Conservation (phyloP, 1,284 basidiomycete species). For the Ceratorhiza oryzae-sativae region DNA sequence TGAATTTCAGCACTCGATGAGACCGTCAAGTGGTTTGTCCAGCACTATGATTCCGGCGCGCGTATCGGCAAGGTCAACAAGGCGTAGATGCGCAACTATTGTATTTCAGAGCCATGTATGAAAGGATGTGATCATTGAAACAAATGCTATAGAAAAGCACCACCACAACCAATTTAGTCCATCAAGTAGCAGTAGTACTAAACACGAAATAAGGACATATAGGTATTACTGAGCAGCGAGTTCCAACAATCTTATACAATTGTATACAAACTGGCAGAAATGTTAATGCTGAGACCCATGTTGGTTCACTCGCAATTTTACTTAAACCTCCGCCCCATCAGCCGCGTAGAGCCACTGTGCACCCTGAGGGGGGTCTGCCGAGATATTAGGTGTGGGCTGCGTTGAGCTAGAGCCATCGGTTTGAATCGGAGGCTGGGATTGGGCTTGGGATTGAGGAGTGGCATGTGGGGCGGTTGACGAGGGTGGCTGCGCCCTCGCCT, state of each 20-base stretch:
- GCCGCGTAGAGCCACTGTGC: background rate
- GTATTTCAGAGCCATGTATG: background rate
- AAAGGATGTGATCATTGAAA: no score
- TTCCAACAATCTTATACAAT: background rate
- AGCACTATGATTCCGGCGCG: slow-evolving; percentile 62
- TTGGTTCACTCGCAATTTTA: background rate
- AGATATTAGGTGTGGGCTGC: background rate
- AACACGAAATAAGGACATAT: background rate
- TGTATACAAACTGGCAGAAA: no score
- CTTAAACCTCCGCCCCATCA: background rate
- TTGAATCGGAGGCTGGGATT: background rate
- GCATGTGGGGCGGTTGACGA: background rate
- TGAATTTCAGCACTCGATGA: slow-evolving; percentile 64
- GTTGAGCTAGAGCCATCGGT: background rate
- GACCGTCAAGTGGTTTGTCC: slow-evolving; percentile 80
- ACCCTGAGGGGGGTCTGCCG: background rate
- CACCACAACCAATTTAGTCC: background rate
- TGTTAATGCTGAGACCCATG: no score
- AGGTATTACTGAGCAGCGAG: background rate
- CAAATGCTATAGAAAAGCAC: background rate
- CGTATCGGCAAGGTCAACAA: slow-evolving; percentile 22
- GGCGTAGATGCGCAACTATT: background rate
- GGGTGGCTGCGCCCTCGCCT: background rate
- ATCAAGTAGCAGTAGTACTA: background rate
- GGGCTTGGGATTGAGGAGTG: background rate